These are phyloP conservation scores for Macrocybe gigantea DNA, from an alignment of 768 basidiomycete species.

Conservation along the genomic window DNA sequence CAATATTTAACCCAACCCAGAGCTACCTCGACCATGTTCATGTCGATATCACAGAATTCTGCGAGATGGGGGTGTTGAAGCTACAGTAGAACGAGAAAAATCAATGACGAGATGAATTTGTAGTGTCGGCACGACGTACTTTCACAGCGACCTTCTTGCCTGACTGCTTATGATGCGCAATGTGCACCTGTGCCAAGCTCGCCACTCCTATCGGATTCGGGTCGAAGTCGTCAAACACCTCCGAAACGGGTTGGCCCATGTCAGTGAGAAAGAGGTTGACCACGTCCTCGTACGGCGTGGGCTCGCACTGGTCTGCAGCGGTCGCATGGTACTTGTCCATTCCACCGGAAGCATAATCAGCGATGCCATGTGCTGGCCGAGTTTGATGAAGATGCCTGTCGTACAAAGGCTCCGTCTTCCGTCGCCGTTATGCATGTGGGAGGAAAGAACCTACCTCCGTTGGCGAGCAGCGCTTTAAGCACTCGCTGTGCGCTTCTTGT, in stretches of 20 bases:
- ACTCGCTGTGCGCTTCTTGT: conserved; percentile 74
- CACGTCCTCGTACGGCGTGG: conserved; percentile 76
- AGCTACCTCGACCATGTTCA: conserved; percentile 75
- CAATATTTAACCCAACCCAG: conserved; percentile 83
- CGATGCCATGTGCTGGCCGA: conserved; percentile 84
- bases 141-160: conserved; percentile 85
- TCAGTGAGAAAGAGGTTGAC: conserved; percentile 74
- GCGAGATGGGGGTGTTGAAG: conserved; percentile 90
- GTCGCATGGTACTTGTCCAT: conserved; percentile 47
- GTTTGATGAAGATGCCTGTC: conserved; percentile 76
- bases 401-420: conserved; percentile 4
- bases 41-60: conserved; percentile 90
- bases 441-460: conserved; percentile 58
- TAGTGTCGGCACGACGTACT: conserved; percentile 27
- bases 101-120: conserved; percentile 3
- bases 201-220: conserved; percentile 90
- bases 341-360: conserved; percentile 48
- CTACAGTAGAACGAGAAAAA: conserved; percentile 23
- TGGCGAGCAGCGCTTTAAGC: conserved; percentile 77
- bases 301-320: conserved; percentile 86
- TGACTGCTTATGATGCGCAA: conserved; percentile 64
- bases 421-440: not conserved
- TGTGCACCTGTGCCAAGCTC: conserved; percentile 93
- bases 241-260: conserved; percentile 64
- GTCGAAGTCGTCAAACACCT: conserved; percentile 83